Evolutionary conservation across 108 stramenopile genomes (phyloP), one percentile per base, ranked within the genome.

Genomic region (Skeletonema marinoi): DNA sequence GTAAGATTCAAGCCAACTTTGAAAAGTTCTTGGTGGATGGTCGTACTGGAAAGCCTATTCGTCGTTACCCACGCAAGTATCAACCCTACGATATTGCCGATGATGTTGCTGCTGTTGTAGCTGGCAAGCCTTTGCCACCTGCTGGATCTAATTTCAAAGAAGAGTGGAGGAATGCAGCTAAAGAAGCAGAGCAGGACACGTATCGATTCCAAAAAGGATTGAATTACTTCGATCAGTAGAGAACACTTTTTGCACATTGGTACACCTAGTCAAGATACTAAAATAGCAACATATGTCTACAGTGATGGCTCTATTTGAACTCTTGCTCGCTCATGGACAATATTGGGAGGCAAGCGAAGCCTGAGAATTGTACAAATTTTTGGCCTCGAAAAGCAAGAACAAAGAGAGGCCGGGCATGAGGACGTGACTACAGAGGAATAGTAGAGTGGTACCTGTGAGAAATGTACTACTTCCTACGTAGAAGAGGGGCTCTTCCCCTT

Each of bases 161-260:
- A 71, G 86, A 89, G 66, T 96, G 95, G 95, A 83, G 95, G 68
- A 73, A 77, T 29, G 91, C 92, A 30, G 88, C 88, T 13, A 90
- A 85, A 44, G 95, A 92, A 59, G 90, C 93, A 13, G 88, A 93
- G 70, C 70, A 78, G 63, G 91, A 93, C 74, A 93, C 92, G 17
- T 96, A 94, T 70, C 84, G 92, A 31, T 96, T 96, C 71, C 89
- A 96, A 79, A 96, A 96, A 76, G 95, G 95, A 9, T 82, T 96
- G 36, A 96, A 96, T 70, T 85, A 86, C 66, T 96, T 89, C 74
- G 95, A 96, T 92, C 92, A 96, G 73, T 92, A 85, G 44, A 46
- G 2, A 8, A 13, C 41, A n/a, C n/a, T n/a, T n/a, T n/a, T n/a
- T n/a, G n/a, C n/a, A n/a, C n/a, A n/a, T 42, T 42, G 12, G 41